phyloP scores from a whole-genome alignment of 2,329 filamentous ascomycete species.

The Biscogniauxia mediterranea region DNA sequence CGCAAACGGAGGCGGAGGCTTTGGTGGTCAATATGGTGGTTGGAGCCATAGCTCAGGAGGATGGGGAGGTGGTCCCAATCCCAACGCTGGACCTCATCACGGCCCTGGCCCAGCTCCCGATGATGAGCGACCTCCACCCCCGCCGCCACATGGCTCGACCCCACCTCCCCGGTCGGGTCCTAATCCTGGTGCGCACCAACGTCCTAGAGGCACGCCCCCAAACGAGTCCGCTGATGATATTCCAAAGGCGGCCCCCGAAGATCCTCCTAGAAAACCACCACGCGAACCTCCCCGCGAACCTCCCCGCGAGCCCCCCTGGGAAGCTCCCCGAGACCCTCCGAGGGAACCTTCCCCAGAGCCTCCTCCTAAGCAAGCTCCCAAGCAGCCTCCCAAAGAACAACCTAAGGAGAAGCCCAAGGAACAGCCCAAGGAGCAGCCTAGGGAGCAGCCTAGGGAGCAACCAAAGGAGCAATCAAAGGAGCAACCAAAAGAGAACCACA shows the following conservation, averaged over 20 bases:
- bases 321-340: too few relatives aligned
- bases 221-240: slow-evolving; percentile 28
- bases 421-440: background rate
- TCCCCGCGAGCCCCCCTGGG: slow-evolving; percentile 3
- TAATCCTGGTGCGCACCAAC: background rate
- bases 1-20: slow-evolving; percentile 22
- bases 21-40: slow-evolving; percentile 20
- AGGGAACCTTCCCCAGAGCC: too few relatives aligned
- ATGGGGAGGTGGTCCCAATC: slow-evolving; percentile 20
- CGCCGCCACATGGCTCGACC: slow-evolving; percentile 35
- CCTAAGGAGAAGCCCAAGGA: slow-evolving; percentile 3
- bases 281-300: slow-evolving; percentile 1
- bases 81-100: slow-evolving; percentile 16
- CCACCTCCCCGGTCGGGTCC: slow-evolving; percentile 30
- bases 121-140: slow-evolving; percentile 34
- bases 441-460: slow-evolving; percentile 9
- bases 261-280: slow-evolving; percentile 5
- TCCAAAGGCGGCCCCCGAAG: slow-evolving; percentile 31
- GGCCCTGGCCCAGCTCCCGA: slow-evolving; percentile 26
- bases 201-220: slow-evolving; percentile 9
- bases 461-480: slow-evolving; percentile 22
- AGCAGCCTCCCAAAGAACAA: background rate
- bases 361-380: too few relatives aligned
- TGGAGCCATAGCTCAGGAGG: slow-evolving; percentile 27
- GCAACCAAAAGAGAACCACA: slow-evolving; percentile 33